Percentiles rank a stretch among this genome's conserved stretches.
Evolutionary conservation across 805 yeast species (phyloP).

Genomic region (Hanseniaspora singularis): DNA sequence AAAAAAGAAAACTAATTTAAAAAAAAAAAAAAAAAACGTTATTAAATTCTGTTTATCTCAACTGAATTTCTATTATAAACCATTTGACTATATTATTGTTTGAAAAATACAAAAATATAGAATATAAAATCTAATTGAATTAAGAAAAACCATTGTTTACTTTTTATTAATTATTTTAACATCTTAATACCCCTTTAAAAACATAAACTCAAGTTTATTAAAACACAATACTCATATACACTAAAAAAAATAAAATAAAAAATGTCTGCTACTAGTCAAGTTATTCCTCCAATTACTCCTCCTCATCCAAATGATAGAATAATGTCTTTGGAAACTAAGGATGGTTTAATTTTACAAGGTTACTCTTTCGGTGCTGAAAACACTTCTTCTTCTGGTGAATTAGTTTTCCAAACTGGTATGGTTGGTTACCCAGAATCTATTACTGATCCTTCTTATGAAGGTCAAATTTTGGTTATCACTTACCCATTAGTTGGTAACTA

Average conservation of each 20-base stretch:
- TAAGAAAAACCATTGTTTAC: no score
- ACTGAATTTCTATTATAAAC: no score
- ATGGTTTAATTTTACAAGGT: constrained; percentile 80
- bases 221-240: no score
- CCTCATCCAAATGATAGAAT: constrained; percentile 76
- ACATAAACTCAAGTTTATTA: no score
- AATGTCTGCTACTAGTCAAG: constrained; percentile 28
- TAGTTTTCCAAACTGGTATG: constrained; percentile 99
- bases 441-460: constrained; percentile 96
- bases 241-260: background rate
- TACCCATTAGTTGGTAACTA: constrained; percentile 96
- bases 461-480: constrained; percentile 92
- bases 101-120: no score
- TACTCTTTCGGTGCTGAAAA: constrained; percentile 91
- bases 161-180: no score
- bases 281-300: constrained; percentile 70
- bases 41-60: no score
- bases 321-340: constrained; percentile 78
- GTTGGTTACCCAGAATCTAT: constrained; percentile 97
- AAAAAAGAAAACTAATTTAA: no score
- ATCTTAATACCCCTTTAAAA: no score
- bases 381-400: constrained; percentile 77
- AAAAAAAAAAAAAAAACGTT: no score
- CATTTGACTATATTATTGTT: no score
- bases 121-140: no score